Conservation (phyloP, 1,284 basidiomycete species). For the Gymnopus androsaceus region DNA sequence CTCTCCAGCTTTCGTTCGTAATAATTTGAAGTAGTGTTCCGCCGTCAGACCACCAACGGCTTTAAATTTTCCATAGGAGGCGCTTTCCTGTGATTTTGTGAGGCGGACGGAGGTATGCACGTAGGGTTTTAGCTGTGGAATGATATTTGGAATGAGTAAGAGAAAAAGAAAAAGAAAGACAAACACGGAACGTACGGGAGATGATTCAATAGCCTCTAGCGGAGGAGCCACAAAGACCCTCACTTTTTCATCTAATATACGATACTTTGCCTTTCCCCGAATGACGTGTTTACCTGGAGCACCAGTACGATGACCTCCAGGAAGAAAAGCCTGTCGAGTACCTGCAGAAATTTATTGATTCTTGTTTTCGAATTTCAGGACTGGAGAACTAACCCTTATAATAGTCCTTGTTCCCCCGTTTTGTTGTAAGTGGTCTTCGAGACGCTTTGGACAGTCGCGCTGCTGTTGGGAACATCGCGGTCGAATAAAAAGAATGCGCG, state of each 20-base stretch:
- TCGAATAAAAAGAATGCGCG: neutral
- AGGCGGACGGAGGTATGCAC: constrained; percentile 40
- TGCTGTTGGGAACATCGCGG: constrained; percentile 69
- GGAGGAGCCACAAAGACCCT: constrained; percentile 83
- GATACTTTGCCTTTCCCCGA: constrained; percentile 74
- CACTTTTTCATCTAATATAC: constrained; percentile 79
- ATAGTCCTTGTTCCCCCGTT: constrained; percentile 89
- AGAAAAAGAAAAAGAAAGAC: neutral
- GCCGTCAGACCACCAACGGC: constrained; percentile 40
- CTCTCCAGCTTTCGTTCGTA: constrained; percentile 12
- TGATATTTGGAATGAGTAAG: neutral
- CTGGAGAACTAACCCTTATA: constrained; percentile 73
- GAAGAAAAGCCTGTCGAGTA: constrained; percentile 78
- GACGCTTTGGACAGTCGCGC: constrained; percentile 77
- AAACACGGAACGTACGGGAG: constrained; percentile 54
- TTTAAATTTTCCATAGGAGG: constrained; percentile 38
- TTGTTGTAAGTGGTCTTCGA: constrained; percentile 76
- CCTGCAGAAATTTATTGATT: constrained; percentile 45
- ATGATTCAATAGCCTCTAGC: constrained; percentile 61
- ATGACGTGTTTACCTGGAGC: constrained; percentile 84
- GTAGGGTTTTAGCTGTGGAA: constrained; percentile 47
- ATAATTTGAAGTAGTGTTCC: constrained; percentile 39
- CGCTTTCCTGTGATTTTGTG: constrained; percentile 33
- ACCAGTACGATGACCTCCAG: constrained; percentile 84
- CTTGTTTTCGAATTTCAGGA: neutral